A percentile compares a stretch with the other conserved stretches of the same genome.
Conservation (phyloP, 441 rosid genomes). For the Isatis lusitanica region DNA sequence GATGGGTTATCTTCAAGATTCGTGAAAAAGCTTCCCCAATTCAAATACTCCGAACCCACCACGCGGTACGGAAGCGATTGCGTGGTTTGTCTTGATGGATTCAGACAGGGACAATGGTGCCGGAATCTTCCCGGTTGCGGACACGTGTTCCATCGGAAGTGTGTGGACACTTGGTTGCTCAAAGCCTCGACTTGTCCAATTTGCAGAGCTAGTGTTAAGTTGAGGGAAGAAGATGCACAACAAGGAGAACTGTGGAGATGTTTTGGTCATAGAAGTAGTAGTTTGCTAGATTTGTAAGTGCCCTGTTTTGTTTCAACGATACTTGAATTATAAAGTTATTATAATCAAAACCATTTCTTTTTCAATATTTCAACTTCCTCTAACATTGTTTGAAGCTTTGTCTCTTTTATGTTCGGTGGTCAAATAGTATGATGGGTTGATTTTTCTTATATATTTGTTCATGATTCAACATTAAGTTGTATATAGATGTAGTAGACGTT, state of each 20-base stretch:
- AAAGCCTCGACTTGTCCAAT: slow-evolving; percentile 63
- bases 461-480: not conserved
- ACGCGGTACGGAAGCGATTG: slow-evolving; percentile 41
- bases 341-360: not conserved
- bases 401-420: not conserved
- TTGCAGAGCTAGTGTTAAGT: slow-evolving; percentile 51
- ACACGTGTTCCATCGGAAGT: slow-evolving; percentile 64
- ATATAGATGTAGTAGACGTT: not conserved
- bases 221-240: slow-evolving; percentile 32
- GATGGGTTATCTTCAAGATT: slow-evolving; percentile 50
- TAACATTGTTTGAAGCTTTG: slow-evolving; percentile 6
- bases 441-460: not conserved
- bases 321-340: not conserved
- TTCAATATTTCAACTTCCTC: not conserved
- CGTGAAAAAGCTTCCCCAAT: slow-evolving; percentile 58
- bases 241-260: slow-evolving; percentile 32
- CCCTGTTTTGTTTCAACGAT: not conserved
- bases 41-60: slow-evolving; percentile 39
- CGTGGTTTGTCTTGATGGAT: slow-evolving; percentile 64
- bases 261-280: slow-evolving; percentile 35
- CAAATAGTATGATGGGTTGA: not conserved
- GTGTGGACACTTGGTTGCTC: slow-evolving; percentile 72
- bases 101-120: slow-evolving; percentile 73
- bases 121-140: slow-evolving; percentile 59
- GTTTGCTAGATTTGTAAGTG: slow-evolving; percentile 46